Evolutionary conservation across 177 flowering plant genomes (phyloP), one percentile per base, ranked within the genome.

Genomic region (Tripterygium wilfordii): DNA sequence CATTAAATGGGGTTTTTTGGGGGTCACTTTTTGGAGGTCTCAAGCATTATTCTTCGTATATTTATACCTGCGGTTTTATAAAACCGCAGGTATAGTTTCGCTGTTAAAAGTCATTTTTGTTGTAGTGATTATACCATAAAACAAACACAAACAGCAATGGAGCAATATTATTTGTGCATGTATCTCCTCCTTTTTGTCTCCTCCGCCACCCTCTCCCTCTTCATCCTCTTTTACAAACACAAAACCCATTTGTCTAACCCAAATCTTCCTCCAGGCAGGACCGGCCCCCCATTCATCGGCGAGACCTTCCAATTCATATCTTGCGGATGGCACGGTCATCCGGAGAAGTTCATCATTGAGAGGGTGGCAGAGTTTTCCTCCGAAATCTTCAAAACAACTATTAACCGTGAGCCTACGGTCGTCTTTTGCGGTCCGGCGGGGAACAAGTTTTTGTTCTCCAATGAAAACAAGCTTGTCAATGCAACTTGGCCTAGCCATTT

Each of bases 161-260:
- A n/a, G n/a, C n/a, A n/a, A n/a, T n/a, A n/a, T 41, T 55, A 62
- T 36, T 54, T 36, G 7, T 17, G 43, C 13, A 48, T 51, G n/a
- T n/a, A n/a, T 5, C 25, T 58, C 12, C 36, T 48, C 33, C 23
- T 48, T 10, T 36, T 58, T 24, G 25, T 50, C 10, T 20, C 49
- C 31, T 27, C 39, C n/a, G 24, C 47, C 2, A 35, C 45, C 21
- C 24, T 56, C 14, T 44, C 57, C 15, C 29, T 62, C 6, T 47
- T 29, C 36, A 25, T 59, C 15, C 32, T 45, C 30, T 45, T 59
- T 44, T 53, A 42, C 58, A 56, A 42, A 35, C 38, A 29, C 58
- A 51, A 28, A 8, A 24, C 54, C 27, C 36, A 8, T 17, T 28
- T 4, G 30, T 2, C 36, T 36, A 39, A 21, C 5, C 10, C 18